These are phyloP conservation scores for Malus asiatica DNA, from an alignment of 306 rosid species.

Conservation along the genomic window DNA sequence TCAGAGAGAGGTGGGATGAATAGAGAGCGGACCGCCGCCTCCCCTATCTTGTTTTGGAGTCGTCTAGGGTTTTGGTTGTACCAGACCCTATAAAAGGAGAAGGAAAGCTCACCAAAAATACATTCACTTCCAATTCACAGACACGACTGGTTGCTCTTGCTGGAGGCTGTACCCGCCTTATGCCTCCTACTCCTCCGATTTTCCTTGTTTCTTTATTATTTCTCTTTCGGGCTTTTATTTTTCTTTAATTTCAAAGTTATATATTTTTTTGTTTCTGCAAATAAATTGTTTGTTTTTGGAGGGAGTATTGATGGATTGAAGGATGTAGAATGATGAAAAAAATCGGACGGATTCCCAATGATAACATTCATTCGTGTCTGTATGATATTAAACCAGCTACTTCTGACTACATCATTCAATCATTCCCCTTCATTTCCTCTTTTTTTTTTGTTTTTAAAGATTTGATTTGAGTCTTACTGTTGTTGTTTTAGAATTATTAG, in stretches of 20 bases:
- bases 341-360: constrained; percentile 12
- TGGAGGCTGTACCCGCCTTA: not conserved
- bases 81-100: not conserved
- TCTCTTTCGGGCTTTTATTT: not conserved
- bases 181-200: not conserved
- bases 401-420: not conserved
- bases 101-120: not conserved
- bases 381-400: constrained; percentile 16
- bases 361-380: not conserved
- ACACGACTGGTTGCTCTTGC: not conserved
- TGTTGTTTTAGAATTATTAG: too few relatives aligned
- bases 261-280: too few relatives aligned
- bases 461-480: too few relatives aligned
- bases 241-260: not conserved
- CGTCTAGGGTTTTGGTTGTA: not conserved
- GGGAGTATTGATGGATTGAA: not conserved
- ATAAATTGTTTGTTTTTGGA: not conserved
- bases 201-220: not conserved
- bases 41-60: not conserved
- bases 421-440: not conserved
- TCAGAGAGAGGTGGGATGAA: not conserved
- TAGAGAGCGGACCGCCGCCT: not conserved
- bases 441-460: too few relatives aligned
- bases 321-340: constrained; percentile 1
- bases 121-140: not conserved